phyloP scores from a whole-genome alignment of 495 filamentous ascomycete genomes.

The Parmelia sp. region DNA sequence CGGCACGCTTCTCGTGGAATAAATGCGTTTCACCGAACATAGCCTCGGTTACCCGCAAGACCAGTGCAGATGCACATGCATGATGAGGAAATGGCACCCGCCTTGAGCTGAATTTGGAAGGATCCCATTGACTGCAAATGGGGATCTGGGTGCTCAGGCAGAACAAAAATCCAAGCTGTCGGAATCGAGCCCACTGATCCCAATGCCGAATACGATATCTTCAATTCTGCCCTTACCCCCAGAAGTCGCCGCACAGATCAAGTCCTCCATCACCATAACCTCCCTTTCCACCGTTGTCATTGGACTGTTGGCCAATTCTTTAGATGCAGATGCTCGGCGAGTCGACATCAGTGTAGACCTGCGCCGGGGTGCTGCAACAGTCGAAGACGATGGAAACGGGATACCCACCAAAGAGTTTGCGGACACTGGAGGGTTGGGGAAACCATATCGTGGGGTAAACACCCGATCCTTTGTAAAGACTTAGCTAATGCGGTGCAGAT shows the following conservation, averaged over 20 bases:
- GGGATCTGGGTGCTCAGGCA: neutral
- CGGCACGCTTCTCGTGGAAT: neutral
- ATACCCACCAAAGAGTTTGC: slow-evolving; percentile 67
- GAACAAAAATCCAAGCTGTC: neutral
- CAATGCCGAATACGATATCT: slow-evolving; percentile 19
- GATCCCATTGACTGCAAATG: neutral
- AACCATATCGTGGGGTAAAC: slow-evolving; percentile 57
- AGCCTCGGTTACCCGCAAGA: neutral
- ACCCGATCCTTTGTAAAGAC: slow-evolving; percentile 2
- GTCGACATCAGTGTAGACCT: slow-evolving; percentile 71
- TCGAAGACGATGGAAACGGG: slow-evolving; percentile 85
- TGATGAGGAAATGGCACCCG: slow-evolving; percentile 23
- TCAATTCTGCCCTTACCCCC: slow-evolving; percentile 64
- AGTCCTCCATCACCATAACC: slow-evolving; percentile 73
- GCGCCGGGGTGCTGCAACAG: slow-evolving; percentile 64
- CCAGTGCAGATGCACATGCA: slow-evolving; percentile 17
- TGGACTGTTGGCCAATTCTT: slow-evolving; percentile 75
- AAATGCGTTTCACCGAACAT: neutral
- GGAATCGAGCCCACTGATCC: neutral
- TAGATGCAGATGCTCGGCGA: slow-evolving; percentile 72
- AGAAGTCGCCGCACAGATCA: slow-evolving; percentile 77
- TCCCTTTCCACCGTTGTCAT: slow-evolving; percentile 65
- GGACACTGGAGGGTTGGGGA: slow-evolving; percentile 65
- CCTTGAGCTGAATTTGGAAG: slow-evolving; percentile 16
- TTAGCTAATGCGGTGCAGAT: slow-evolving; percentile 40